Evolutionary conservation across 2,329 filamentous ascomycete genomes (phyloP).

Genomic region (Paraphoma chrysanthemicola): DNA sequence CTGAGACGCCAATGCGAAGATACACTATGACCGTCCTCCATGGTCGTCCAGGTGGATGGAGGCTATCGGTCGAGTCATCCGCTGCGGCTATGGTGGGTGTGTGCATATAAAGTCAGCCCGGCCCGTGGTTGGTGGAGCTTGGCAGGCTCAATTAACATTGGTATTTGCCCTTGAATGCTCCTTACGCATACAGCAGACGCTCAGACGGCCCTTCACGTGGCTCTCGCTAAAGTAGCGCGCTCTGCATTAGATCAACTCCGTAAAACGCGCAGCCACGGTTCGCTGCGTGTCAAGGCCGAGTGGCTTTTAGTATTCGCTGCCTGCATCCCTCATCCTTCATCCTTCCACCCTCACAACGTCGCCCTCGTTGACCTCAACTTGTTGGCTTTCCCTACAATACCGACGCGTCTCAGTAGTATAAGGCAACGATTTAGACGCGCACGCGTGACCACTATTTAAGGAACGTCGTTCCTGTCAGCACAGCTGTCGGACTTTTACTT

Average conservation of each 20-base stretch:
- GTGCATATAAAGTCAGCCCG: neutral
- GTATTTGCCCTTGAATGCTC: neutral
- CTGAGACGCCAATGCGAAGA: too few species aligned
- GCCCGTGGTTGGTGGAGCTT: neutral
- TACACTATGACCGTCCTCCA: too few species aligned
- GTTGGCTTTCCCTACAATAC: neutral
- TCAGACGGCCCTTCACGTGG: neutral
- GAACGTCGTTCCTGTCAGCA: neutral
- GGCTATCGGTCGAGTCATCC: neutral
- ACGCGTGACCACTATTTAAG: neutral
- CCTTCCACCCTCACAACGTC: neutral
- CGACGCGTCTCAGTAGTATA: neutral
- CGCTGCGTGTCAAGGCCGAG: neutral
- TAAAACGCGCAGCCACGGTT: neutral
- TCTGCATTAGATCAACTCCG: neutral
- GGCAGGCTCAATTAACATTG: neutral
- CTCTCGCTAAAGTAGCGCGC: slow-evolving; percentile 3
- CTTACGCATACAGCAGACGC: neutral
- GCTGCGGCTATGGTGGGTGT: neutral
- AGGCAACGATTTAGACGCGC: neutral
- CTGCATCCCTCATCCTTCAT: neutral
- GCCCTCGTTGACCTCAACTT: neutral
- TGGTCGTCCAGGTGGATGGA: neutral
- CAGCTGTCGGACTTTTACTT: neutral
- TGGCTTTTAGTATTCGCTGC: neutral